These are phyloP conservation scores for Escallonia herrerae DNA, from an alignment of 129 eudicot genomes.

Conservation along the genomic window DNA sequence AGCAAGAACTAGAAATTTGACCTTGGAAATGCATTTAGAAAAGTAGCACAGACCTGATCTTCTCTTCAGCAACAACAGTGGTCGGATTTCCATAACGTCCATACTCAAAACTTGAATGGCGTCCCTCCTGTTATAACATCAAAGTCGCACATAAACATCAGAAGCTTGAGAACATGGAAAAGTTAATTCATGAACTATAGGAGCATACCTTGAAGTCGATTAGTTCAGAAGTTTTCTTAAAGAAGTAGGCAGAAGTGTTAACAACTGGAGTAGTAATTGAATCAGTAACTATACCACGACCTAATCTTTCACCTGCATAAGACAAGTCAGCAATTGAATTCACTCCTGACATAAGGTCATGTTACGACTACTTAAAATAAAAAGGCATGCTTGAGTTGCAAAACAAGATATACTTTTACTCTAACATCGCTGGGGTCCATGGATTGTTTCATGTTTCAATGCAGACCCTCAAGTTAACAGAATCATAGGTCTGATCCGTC, in stretches of 20 bases:
- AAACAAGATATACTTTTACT: neutral
- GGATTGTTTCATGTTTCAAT: too few species aligned
- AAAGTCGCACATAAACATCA: neutral
- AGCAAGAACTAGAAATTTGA: neutral
- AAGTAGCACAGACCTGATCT: constrained; percentile 49
- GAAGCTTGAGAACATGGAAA: neutral
- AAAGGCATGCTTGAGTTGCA: neutral
- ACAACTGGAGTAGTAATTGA: constrained; percentile 90
- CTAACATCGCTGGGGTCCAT: neutral
- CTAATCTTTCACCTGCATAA: constrained; percentile 75
- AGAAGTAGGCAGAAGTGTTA: constrained; percentile 84
- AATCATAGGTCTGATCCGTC: too few species aligned
- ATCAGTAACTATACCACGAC: constrained; percentile 71
- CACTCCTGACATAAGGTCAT: neutral
- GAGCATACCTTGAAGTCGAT: constrained; percentile 74
- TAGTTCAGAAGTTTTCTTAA: constrained; percentile 77
- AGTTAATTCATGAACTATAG: too few species aligned
- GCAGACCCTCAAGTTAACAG: too few species aligned
- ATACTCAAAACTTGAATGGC: constrained; percentile 66
- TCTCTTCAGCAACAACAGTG: constrained; percentile 60
- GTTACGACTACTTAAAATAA: neutral
- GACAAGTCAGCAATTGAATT: neutral
- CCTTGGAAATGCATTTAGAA: neutral
- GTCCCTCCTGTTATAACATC: constrained; percentile 47
- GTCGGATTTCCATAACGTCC: constrained; percentile 93